These are phyloP conservation scores for Dactylis glomerata DNA, from an alignment of 176 grass and related monocot genomes.

Conservation along the genomic window DNA sequence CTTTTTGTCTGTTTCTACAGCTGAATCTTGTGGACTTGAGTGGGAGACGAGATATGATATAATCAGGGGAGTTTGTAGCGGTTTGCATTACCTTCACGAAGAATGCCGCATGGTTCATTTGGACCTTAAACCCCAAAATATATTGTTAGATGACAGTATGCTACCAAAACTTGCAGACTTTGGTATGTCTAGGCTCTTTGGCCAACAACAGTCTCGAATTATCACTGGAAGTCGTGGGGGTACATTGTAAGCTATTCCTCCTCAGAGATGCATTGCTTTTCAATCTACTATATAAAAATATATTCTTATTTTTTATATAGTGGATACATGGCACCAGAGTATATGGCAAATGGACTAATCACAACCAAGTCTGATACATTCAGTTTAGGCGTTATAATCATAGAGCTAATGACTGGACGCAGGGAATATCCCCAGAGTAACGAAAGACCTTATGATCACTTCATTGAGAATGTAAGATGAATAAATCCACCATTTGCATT, in stretches of 20 bases:
- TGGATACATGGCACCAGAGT: no score
- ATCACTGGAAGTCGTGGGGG: neutral
- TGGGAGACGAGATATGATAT: no score
- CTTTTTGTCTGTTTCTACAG: no score
- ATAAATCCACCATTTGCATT: neutral
- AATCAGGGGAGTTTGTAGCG: no score
- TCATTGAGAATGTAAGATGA: neutral
- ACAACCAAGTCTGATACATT: neutral
- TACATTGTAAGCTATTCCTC: neutral
- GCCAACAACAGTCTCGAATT: neutral
- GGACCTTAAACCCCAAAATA: no score
- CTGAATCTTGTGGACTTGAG: no score
- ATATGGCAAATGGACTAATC: neutral
- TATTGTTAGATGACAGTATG: no score
- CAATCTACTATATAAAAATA: neutral
- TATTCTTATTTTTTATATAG: neutral
- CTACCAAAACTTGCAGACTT: conserved; percentile 1
- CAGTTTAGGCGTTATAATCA: no score
- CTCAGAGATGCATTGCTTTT: neutral
- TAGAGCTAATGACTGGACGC: neutral
- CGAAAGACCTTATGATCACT: neutral
- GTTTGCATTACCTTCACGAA: no score
- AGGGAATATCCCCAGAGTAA: neutral
- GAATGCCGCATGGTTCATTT: no score
- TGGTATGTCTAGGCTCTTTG: neutral